Conservation (phyloP, 2,329 filamentous ascomycete genomes). For the Trichoderma sp. region DNA sequence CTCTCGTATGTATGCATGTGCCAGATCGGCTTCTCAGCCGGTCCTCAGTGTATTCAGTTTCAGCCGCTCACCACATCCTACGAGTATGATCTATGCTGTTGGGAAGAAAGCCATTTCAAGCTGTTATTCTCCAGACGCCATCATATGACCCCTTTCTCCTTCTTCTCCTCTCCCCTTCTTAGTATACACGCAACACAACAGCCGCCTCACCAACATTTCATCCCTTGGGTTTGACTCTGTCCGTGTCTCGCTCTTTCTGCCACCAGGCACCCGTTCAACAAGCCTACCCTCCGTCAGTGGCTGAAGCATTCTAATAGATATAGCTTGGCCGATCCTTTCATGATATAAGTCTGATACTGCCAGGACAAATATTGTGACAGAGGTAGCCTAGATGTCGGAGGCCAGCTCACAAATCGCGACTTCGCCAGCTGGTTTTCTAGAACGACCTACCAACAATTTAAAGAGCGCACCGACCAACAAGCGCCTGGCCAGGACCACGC, state of each 20-base stretch:
- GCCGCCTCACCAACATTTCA: neutral
- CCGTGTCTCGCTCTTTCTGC: neutral
- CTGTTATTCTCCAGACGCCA: neutral
- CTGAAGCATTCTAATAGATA: neutral
- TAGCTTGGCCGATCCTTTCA: neutral
- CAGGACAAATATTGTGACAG: neutral
- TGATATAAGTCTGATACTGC: neutral
- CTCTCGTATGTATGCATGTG: constrained; percentile 6
- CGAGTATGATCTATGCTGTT: neutral
- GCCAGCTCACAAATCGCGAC: neutral
- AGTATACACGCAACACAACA: neutral
- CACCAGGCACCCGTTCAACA: constrained; percentile 7
- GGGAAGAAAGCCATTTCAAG: neutral
- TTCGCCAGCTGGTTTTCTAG: constrained; percentile 16
- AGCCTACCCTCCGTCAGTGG: neutral
- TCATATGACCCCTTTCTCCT: neutral
- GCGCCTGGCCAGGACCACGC: constrained; percentile 28
- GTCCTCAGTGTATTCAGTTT: neutral
- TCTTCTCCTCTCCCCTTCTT: neutral
- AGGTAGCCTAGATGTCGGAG: constrained; percentile 18
- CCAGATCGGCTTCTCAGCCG: constrained; percentile 13
- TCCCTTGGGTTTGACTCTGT: constrained; percentile 22
- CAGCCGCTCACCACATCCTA: neutral
- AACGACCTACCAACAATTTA: constrained; percentile 5
- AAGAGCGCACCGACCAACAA: constrained; percentile 24